Base-by-base conservation (phyloP, 306 rosid genomes). In the Alnus rubra region DNA sequence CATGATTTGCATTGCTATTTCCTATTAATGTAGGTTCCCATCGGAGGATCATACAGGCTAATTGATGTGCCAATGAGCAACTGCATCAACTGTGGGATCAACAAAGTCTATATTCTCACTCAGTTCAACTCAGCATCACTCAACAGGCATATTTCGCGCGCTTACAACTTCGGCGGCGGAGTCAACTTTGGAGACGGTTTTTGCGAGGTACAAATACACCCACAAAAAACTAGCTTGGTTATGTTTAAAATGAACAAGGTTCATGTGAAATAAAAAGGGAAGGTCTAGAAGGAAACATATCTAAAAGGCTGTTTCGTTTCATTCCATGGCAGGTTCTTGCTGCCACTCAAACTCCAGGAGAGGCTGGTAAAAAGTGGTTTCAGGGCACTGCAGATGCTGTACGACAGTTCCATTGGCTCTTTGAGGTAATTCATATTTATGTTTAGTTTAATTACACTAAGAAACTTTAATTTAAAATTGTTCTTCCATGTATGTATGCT, bases 351-450 rank as follows among this genome's bases (percentile, higher is more conserved):
- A 92, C 98, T 59, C 97, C 97, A 37, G 98, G 98, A 48, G 97
- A 74, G 86, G 87, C 83, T 31, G 97, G 98, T 72, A 80, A 92
- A 83, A 89, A 4, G 68, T 94, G 98, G 98, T 94, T 94, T 85
- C 98, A 82, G 81, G 98, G 97, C 69, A 92, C 97, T 49, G 98
- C 98, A 74, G 98, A 94, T 78, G 98, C 98, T n/a, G 97, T 92
- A 64, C 58, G 98, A n/a, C 98, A 94, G 81, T 94, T 94, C 88
- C 97, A 94, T 81, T 94, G 98, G 97, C 97, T 92, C 78, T 94
- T 94, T 80, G 98, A 94, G 98, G 98, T 92, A 82, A 67, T 44
- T 42, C 50, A 39, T 39, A 7, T 42, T 67, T 2, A 1, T 2
- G 16, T 67, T 67, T 33, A 63, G 16, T 67, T 67, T 33, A 63